These are phyloP conservation scores for Leucoagaricus sp. DNA, from an alignment of 1,284 basidiomycete species.

Conservation along the genomic window DNA sequence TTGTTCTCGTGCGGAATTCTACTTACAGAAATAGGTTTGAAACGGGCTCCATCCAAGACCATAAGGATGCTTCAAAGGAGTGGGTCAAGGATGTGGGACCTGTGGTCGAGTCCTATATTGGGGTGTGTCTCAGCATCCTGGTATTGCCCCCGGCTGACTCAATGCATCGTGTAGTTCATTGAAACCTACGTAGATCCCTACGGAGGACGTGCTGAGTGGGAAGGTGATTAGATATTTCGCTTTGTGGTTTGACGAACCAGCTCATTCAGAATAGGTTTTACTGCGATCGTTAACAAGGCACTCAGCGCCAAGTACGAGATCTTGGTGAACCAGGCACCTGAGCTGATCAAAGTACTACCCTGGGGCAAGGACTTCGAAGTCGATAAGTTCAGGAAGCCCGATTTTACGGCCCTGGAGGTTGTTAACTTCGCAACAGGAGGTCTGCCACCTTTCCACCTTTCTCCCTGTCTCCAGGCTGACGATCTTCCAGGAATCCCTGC, in stretches of 20 bases:
- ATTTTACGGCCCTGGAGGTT: slow-evolving; percentile 83
- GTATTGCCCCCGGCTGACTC: neutral
- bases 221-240: slow-evolving; percentile 47
- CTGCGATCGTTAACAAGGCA: slow-evolving; percentile 83
- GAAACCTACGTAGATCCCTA: slow-evolving; percentile 87
- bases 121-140: slow-evolving; percentile 42
- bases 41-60: slow-evolving; percentile 75
- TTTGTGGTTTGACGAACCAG: slow-evolving; percentile 6
- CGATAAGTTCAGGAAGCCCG: slow-evolving; percentile 80
- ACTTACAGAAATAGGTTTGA: slow-evolving; percentile 51
- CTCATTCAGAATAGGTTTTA: slow-evolving; percentile 60
- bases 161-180: slow-evolving; percentile 45
- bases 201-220: slow-evolving; percentile 83
- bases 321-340: slow-evolving; percentile 73
- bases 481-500: slow-evolving; percentile 66
- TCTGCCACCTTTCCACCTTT: slow-evolving; percentile 28
- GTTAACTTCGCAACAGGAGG: slow-evolving; percentile 81
- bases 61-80: slow-evolving; percentile 72
- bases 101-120: slow-evolving; percentile 86
- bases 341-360: slow-evolving; percentile 77
- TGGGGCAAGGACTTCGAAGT: slow-evolving; percentile 87
- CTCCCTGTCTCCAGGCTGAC: neutral
- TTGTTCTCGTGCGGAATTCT: neutral
- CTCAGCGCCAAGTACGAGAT: slow-evolving; percentile 79
- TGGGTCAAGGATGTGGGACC: slow-evolving; percentile 89